Percentiles rank a stretch among this genome's conserved stretches.
Conservation (phyloP, 495 filamentous ascomycete genomes). For the Hypomontagnella submonticulosa region DNA sequence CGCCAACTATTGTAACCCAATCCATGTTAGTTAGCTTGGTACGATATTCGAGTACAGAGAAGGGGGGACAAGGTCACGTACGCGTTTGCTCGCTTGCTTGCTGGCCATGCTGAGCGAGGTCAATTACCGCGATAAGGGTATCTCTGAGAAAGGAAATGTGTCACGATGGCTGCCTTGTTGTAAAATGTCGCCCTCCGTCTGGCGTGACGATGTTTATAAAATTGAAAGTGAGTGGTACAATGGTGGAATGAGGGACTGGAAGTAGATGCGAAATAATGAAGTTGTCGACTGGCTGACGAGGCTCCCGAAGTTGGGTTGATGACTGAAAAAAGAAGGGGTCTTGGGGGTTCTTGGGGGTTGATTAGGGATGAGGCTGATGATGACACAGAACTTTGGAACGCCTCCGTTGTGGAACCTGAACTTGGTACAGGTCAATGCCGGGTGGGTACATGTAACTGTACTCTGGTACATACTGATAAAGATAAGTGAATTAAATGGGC, state of each 20-base stretch:
- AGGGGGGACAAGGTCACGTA: constrained; percentile 56
- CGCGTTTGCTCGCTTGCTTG: constrained; percentile 83
- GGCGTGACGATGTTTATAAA: constrained; percentile 3
- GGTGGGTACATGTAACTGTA: not conserved
- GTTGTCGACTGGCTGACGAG: too few relatives aligned
- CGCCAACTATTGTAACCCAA: constrained; percentile 69
- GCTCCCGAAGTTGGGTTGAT: not conserved
- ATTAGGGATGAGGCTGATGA: constrained; percentile 35
- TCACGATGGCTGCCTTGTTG: constrained; percentile 43
- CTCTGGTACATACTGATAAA: too few relatives aligned
- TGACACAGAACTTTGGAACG: constrained; percentile 17
- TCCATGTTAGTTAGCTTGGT: constrained; percentile 10
- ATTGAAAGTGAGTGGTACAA: not conserved
- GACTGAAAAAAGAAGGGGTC: constrained; percentile 11
- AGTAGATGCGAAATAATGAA: constrained; percentile 12
- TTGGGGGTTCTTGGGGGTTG: not conserved
- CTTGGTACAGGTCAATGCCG: not conserved
- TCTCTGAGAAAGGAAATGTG: constrained; percentile 70
- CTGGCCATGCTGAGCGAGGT: constrained; percentile 88
- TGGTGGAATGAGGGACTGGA: constrained; percentile 11
- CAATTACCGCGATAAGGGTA: constrained; percentile 54
- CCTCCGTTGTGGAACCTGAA: not conserved
- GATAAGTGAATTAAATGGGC: too few relatives aligned
- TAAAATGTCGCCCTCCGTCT: not conserved
- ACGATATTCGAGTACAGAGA: not conserved